phyloP scores from a whole-genome alignment of 2,329 filamentous ascomycete genomes.

The Colletotrichum echinochloae region DNA sequence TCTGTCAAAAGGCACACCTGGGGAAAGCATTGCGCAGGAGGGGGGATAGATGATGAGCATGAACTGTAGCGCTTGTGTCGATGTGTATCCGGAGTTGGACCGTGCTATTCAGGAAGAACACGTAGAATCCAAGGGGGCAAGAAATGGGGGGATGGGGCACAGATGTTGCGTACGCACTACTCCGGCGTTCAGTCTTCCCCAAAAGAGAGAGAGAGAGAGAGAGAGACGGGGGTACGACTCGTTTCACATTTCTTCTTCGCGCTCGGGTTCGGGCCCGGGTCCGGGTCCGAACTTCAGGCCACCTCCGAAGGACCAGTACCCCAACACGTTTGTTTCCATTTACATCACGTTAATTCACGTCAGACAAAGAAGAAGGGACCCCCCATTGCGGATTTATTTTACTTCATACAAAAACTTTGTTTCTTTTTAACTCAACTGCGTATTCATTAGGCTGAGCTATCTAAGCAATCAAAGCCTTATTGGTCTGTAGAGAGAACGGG shows the following conservation, averaged over 20 bases:
- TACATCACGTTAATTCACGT: neutral
- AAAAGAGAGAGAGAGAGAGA: too few relatives aligned
- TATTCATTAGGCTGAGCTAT: slow-evolving; percentile 41
- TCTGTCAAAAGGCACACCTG: too few relatives aligned
- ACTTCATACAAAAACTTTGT: too few relatives aligned
- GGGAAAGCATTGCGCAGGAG: neutral
- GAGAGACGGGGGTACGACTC: too few relatives aligned
- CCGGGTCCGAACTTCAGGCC: too few relatives aligned
- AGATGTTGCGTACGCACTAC: too few relatives aligned
- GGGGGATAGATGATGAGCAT: neutral
- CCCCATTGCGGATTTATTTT: neutral
- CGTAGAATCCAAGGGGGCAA: too few relatives aligned
- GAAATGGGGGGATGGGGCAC: too few relatives aligned
- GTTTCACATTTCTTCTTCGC: too few relatives aligned
- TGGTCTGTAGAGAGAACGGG: neutral
- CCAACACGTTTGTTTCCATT: neutral
- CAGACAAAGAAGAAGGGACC: neutral
- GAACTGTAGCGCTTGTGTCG: neutral
- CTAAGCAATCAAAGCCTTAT: slow-evolving; percentile 41
- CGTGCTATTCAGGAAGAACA: neutral
- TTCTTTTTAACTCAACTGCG: slow-evolving; percentile 24
- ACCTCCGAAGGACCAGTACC: too few relatives aligned
- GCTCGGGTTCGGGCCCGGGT: too few relatives aligned
- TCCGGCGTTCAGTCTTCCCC: too few relatives aligned
- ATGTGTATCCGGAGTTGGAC: neutral